These are phyloP conservation scores for Botrytis cinerea DNA, from an alignment of 2,329 filamentous ascomycete genomes.

Conservation along the genomic window DNA sequence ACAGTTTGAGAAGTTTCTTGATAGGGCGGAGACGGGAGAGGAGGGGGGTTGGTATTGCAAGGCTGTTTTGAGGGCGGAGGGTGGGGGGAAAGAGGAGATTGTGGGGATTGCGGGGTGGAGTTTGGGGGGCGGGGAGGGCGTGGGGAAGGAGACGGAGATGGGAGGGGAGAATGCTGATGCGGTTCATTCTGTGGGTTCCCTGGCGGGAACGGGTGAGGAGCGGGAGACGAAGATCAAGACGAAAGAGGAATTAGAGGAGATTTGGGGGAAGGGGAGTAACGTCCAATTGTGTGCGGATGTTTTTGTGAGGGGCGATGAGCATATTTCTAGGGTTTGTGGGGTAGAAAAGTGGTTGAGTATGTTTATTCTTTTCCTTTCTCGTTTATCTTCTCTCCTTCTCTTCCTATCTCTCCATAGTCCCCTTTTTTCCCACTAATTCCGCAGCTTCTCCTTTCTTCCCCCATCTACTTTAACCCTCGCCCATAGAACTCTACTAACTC, in stretches of 20 bases:
- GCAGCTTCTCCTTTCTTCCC: background rate
- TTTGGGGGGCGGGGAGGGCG: constrained; percentile 13
- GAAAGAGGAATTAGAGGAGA: constrained; percentile 12
- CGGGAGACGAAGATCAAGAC: constrained; percentile 7
- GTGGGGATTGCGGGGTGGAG: constrained; percentile 33
- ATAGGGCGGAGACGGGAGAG: background rate
- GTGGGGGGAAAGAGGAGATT: constrained; percentile 25
- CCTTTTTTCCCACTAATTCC: background rate
- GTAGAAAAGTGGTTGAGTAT: constrained; percentile 34
- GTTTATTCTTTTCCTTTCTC: constrained; percentile 22
- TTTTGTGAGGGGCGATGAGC: constrained; percentile 33
- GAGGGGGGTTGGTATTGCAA: constrained; percentile 26
- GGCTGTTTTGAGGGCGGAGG: constrained; percentile 23
- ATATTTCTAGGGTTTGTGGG: constrained; percentile 30
- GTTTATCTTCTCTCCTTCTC: background rate
- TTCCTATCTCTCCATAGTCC: background rate
- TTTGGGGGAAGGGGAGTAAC: constrained; percentile 33
- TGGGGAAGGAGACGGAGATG: constrained; percentile 3
- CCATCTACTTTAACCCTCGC: background rate
- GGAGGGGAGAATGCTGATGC: background rate
- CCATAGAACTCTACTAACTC: background rate
- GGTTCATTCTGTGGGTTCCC: constrained; percentile 9
- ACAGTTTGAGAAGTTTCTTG: constrained; percentile 8
- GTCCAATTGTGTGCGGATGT: constrained; percentile 35
- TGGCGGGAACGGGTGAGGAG: background rate